phyloP scores from a whole-genome alignment of 371 early-diverging fungal genomes.

The Mucor racemosus region DNA sequence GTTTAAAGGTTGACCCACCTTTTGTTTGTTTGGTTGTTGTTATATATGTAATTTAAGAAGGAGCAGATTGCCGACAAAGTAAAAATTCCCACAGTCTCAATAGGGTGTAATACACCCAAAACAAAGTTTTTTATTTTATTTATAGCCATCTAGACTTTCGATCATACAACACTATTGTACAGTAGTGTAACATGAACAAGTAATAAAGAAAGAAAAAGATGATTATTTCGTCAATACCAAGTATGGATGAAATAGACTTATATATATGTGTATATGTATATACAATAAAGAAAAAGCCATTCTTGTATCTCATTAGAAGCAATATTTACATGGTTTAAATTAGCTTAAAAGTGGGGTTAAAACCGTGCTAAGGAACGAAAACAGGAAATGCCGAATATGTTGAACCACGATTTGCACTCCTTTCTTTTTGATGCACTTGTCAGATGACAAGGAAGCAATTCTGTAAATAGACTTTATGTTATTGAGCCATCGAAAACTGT shows the following conservation, averaged over 20 bases:
- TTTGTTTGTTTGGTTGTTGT: no score
- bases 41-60: no score
- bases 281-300: background rate
- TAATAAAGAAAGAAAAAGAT: background rate
- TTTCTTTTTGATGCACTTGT: background rate
- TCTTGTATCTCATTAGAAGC: background rate
- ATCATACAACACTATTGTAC: background rate
- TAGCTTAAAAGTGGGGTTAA: background rate
- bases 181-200: background rate
- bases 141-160: no score
- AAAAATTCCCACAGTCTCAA: no score
- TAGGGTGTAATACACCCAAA: no score
- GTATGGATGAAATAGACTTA: background rate
- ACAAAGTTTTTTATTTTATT: no score
- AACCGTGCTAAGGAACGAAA: background rate
- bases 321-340: background rate
- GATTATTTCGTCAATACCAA: background rate
- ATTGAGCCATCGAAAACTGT: background rate
- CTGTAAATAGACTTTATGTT: background rate
- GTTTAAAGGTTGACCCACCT: no score
- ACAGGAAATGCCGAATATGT: background rate
- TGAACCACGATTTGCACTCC: background rate
- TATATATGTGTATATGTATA: background rate
- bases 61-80: no score
- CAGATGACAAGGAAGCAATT: background rate